phyloP scores from a whole-genome alignment of 129 eudicot genomes.

The Helichrysum umbraculigerum region DNA sequence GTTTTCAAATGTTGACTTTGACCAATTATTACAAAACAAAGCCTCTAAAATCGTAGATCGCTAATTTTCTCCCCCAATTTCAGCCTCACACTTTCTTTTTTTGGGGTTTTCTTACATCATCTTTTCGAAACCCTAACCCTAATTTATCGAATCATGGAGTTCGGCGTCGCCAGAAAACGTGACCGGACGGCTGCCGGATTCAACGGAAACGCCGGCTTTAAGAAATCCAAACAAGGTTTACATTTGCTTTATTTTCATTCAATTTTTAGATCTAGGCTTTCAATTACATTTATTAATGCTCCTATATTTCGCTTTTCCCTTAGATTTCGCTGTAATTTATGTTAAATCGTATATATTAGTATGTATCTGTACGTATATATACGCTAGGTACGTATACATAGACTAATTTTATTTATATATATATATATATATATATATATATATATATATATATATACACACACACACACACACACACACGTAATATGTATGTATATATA shows the following conservation, averaged over 20 bases:
- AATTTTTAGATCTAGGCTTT: constrained; percentile 37
- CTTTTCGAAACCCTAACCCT: constrained; percentile 14
- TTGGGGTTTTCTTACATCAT: constrained; percentile 1
- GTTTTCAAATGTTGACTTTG: constrained; percentile 4
- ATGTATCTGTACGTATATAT: neutral
- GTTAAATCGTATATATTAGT: neutral
- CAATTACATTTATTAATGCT: constrained; percentile 5
- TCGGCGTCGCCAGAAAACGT: constrained; percentile 61
- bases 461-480: no score
- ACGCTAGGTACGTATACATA: neutral
- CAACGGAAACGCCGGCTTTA: constrained; percentile 65
- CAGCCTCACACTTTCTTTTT: constrained; percentile 18
- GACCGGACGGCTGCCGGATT: constrained; percentile 48
- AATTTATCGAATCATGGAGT: constrained; percentile 46
- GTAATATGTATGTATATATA: neutral
- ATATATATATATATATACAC: no score
- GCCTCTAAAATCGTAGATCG: neutral
- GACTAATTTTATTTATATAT: neutral
- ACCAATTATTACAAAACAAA: neutral
- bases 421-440: neutral
- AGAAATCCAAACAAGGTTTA: constrained; percentile 70
- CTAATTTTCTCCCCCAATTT: neutral
- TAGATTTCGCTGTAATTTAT: neutral
- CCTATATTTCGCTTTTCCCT: constrained; percentile 11
- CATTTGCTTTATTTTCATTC: neutral